A percentile compares a stretch with the other conserved stretches of the same genome.
These are phyloP conservation scores for Austroboletus sp. DNA, from an alignment of 1,284 basidiomycete species.

Conservation along the genomic window DNA sequence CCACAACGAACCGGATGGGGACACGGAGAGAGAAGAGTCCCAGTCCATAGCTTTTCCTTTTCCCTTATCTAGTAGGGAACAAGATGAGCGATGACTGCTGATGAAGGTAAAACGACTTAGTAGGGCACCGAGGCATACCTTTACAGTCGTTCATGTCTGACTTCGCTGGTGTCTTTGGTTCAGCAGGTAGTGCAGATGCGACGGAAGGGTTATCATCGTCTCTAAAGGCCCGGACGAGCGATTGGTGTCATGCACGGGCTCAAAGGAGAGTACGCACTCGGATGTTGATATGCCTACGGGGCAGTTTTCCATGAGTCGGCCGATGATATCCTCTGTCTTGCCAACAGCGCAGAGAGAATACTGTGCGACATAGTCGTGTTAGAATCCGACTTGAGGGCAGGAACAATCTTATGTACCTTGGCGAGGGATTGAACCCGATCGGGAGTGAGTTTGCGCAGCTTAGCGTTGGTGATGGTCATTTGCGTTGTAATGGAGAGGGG, in stretches of 20 bases:
- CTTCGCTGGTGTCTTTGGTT: too few species aligned
- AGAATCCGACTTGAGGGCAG: not conserved
- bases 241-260: not conserved
- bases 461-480: conserved; percentile 13
- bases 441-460: conserved; percentile 20
- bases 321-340: conserved; percentile 27
- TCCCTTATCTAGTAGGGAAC: too few species aligned
- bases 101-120: too few species aligned
- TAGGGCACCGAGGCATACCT: too few species aligned
- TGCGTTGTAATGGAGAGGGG: not conserved
- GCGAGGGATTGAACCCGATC: conserved; percentile 25
- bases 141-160: too few species aligned
- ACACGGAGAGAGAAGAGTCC: too few species aligned
- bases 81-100: too few species aligned
- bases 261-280: conserved; percentile 9
- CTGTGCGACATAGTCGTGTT: conserved; percentile 5
- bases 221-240: conserved; percentile 7
- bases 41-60: too few species aligned
- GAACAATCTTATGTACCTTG: conserved; percentile 14
- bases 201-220: not conserved
- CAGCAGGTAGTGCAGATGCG: not conserved
- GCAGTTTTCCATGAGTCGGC: conserved; percentile 22
- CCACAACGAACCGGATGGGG: too few species aligned
- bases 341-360: conserved; percentile 21
- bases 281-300: conserved; percentile 21